phyloP scores from a whole-genome alignment of 495 filamentous ascomycete genomes.

The Bombardia bombarda region DNA sequence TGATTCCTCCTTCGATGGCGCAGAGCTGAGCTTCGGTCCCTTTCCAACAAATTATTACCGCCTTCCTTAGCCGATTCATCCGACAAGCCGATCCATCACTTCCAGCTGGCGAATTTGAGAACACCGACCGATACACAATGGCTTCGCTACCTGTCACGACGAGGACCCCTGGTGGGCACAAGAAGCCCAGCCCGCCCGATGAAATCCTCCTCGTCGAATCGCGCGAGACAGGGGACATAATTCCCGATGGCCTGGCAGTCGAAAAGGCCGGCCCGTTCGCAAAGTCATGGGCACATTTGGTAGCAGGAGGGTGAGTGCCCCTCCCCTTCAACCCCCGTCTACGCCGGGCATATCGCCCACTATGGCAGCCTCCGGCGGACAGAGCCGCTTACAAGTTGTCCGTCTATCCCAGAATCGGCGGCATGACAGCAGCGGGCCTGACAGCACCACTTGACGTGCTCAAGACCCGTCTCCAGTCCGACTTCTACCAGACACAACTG shows the following conservation, averaged over 20 bases:
- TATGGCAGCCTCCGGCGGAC: too few species aligned
- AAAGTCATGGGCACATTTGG: conserved; percentile 83
- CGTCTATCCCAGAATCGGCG: conserved; percentile 53
- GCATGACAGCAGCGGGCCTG: conserved; percentile 78
- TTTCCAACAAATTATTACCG: too few species aligned
- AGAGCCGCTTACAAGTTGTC: too few species aligned
- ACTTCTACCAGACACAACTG: conserved; percentile 75
- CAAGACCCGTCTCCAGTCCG: conserved; percentile 82
- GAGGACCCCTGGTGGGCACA: too few species aligned
- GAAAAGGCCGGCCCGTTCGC: conserved; percentile 41
- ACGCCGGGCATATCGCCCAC: neutral
- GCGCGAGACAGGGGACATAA: conserved; percentile 52
- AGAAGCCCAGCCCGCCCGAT: conserved; percentile 1
- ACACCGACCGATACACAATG: too few species aligned
- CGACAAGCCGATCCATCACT: too few species aligned
- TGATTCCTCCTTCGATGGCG: too few species aligned
- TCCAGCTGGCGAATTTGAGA: too few species aligned
- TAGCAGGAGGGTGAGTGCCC: conserved; percentile 70
- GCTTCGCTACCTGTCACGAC: too few species aligned
- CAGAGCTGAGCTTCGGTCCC: too few species aligned
- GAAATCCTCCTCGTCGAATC: conserved; percentile 43
- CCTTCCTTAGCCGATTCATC: too few species aligned
- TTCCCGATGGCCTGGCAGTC: conserved; percentile 30
- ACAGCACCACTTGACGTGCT: conserved; percentile 87
- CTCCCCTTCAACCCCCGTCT: neutral